Percentiles rank a stretch among this genome's conserved stretches.
These are phyloP conservation scores for Starmerella vaccinii DNA, from an alignment of 805 yeast genomes.

Conservation along the genomic window DNA sequence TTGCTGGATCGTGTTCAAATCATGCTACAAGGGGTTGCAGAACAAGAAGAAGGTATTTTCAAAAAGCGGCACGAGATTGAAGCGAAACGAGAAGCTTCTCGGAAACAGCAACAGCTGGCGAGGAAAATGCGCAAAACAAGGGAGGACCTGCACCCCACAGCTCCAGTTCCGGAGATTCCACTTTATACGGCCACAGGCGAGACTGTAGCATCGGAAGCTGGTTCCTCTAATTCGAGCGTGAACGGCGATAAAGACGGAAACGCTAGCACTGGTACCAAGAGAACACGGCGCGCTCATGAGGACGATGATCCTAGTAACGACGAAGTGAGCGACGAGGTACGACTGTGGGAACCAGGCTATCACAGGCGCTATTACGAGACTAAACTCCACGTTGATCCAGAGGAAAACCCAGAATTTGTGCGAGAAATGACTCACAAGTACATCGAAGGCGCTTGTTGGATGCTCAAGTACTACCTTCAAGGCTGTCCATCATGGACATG, in stretches of 20 bases:
- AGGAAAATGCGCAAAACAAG: constrained; percentile 26
- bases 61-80: constrained; percentile 59
- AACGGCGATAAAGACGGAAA: constrained; percentile 16
- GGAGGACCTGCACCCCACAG: constrained; percentile 36
- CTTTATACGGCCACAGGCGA: constrained; percentile 68
- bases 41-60: constrained; percentile 71
- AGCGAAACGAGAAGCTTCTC: constrained; percentile 47
- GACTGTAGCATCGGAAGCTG: constrained; percentile 44
- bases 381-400: constrained; percentile 51
- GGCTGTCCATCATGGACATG: constrained; percentile 99
- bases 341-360: constrained; percentile 81
- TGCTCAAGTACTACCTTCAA: constrained; percentile 80
- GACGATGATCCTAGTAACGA: constrained; percentile 23
- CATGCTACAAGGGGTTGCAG: constrained; percentile 52
- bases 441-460: constrained; percentile 97
- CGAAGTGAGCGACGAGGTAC: constrained; percentile 41
- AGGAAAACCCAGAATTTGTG: constrained; percentile 43
- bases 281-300: constrained; percentile 9
- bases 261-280: background rate
- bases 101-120: constrained; percentile 20
- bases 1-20: constrained; percentile 67
- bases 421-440: constrained; percentile 60
- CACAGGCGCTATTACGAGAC: constrained; percentile 64
- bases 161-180: constrained; percentile 63
- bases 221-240: constrained; percentile 34